Evolutionary conservation across 345 rosid genomes (phyloP).

Genomic region (Turnera subulata): DNA sequence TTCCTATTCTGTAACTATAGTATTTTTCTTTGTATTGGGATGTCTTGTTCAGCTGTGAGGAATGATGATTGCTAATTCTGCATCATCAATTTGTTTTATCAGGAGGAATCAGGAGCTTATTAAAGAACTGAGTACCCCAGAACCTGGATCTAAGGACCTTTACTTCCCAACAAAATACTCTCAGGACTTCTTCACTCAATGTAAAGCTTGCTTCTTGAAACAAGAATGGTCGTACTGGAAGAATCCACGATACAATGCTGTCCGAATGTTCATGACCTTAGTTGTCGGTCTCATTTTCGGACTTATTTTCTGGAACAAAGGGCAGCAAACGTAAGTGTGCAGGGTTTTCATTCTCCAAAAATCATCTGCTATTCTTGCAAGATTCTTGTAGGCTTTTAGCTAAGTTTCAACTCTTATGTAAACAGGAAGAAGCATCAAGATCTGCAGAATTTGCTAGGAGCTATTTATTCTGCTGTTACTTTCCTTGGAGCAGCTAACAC

Average conservation of each 20-base stretch:
- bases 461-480: constrained; percentile 33
- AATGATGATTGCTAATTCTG: not conserved
- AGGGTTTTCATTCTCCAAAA: not conserved
- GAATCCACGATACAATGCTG: constrained; percentile 33
- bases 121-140: constrained; percentile 36
- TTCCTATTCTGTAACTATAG: too few relatives aligned
- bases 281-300: constrained; percentile 34
- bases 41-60: too few relatives aligned
- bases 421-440: constrained; percentile 25
- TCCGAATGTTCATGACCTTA: constrained; percentile 29
- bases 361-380: too few relatives aligned
- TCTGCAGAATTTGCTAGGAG: constrained; percentile 35
- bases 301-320: constrained; percentile 34
- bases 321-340: constrained; percentile 29
- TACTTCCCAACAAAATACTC: constrained; percentile 38
- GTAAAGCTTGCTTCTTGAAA: constrained; percentile 44
- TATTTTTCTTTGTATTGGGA: not conserved
- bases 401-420: too few relatives aligned
- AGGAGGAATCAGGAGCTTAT: constrained; percentile 36
- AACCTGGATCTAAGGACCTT: constrained; percentile 31
- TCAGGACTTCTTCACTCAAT: constrained; percentile 31
- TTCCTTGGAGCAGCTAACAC: constrained; percentile 45
- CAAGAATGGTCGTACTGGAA: constrained; percentile 50
- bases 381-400: too few relatives aligned
- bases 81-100: not conserved